Percentiles rank a stretch among this genome's conserved stretches.
Conservation (phyloP, 108 stramenopile species). For the Fistulifera pelliculosa region DNA sequence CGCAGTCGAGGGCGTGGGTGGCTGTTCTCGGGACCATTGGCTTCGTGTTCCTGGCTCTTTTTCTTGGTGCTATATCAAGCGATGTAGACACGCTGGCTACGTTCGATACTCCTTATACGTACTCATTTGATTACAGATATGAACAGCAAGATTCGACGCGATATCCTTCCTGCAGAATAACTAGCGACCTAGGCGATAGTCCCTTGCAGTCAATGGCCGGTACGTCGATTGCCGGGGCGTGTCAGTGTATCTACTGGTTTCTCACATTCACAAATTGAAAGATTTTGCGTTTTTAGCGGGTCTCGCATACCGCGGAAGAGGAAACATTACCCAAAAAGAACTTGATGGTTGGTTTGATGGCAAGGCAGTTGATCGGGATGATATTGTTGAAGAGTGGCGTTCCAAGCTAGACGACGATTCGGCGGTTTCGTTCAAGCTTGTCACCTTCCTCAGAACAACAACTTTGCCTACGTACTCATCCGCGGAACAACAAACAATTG, state of each 20-base stretch:
- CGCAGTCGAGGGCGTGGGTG: constrained; percentile 20
- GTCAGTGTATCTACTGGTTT: too few relatives aligned
- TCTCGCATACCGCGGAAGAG: constrained; percentile 28
- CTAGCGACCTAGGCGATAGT: constrained; percentile 5
- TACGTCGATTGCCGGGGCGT: neutral
- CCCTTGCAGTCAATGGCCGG: constrained; percentile 12
- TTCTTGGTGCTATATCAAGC: constrained; percentile 20
- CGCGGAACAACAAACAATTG: constrained; percentile 63
- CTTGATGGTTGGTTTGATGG: constrained; percentile 63
- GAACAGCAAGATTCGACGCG: constrained; percentile 17
- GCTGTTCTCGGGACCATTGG: constrained; percentile 23
- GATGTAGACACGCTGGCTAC: constrained; percentile 8
- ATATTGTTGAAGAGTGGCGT: constrained; percentile 37
- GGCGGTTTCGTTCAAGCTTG: constrained; percentile 50
- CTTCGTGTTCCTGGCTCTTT: constrained; percentile 33
- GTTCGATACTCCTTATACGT: neutral
- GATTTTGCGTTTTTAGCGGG: constrained; percentile 50
- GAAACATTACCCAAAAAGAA: constrained; percentile 12
- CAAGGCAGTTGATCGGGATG: constrained; percentile 34
- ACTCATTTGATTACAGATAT: constrained; percentile 2
- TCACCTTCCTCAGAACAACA: constrained; percentile 21
- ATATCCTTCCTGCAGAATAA: constrained; percentile 45
- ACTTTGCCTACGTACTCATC: constrained; percentile 45
- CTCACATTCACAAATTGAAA: constrained; percentile 9
- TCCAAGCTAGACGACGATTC: constrained; percentile 7